These are phyloP conservation scores for Carpinus viminea DNA, from an alignment of 306 rosid species.

Conservation along the genomic window DNA sequence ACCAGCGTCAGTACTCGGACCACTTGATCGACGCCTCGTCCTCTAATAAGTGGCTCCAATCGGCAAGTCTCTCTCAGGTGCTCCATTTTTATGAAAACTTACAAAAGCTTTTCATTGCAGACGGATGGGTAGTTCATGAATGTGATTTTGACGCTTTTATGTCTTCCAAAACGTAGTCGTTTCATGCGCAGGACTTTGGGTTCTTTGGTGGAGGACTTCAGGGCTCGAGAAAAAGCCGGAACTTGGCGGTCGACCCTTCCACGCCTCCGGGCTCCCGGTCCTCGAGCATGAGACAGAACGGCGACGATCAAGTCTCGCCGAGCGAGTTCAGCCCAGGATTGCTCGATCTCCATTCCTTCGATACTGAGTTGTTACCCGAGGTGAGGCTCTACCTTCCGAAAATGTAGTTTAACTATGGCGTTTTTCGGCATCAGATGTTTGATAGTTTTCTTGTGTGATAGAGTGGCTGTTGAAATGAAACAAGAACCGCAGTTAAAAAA, in stretches of 20 bases:
- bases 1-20: constrained; percentile 71
- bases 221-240: constrained; percentile 32
- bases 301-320: constrained; percentile 54
- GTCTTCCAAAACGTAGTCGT: constrained; percentile 6
- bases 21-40: constrained; percentile 52
- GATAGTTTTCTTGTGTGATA: background rate
- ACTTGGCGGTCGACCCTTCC: constrained; percentile 9
- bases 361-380: constrained; percentile 76
- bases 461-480: background rate
- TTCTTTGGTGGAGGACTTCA: constrained; percentile 35
- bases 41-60: constrained; percentile 53
- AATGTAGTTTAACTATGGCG: background rate
- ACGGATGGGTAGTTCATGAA: no score
- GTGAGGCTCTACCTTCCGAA: constrained; percentile 23
- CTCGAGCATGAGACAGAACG: constrained; percentile 69
- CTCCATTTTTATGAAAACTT: background rate
- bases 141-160: background rate
- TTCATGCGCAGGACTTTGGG: constrained; percentile 58
- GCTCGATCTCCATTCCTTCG: constrained; percentile 79
- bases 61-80: constrained; percentile 63
- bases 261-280: constrained; percentile 43
- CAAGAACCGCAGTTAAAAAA: background rate
- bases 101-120: no score
- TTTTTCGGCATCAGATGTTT: background rate
- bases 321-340: constrained; percentile 59